These are phyloP conservation scores for Amanita molliuscula DNA, from an alignment of 768 basidiomycete genomes.

Conservation along the genomic window DNA sequence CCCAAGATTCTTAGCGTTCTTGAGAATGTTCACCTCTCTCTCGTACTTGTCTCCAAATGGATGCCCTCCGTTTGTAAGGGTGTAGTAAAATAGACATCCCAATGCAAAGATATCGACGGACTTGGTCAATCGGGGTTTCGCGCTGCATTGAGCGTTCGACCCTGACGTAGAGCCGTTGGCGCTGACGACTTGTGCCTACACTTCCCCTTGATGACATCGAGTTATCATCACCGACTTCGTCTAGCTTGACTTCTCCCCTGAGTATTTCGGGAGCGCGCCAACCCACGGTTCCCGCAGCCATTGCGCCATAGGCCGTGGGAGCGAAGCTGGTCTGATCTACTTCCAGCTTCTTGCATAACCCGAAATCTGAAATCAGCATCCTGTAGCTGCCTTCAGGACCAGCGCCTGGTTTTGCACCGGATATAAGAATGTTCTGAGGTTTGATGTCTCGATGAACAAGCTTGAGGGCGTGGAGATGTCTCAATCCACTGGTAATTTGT, in stretches of 20 bases:
- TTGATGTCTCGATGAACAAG: conserved; percentile 99
- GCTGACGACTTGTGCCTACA: conserved; percentile 36
- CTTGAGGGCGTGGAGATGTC: conserved; percentile 88
- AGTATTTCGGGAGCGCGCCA: conserved; percentile 98
- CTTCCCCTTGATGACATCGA: conserved; percentile 63
- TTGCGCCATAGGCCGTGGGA: conserved; percentile 82
- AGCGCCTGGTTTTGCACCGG: conserved; percentile 47
- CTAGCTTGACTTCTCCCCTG: conserved; percentile 86
- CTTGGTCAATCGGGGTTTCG: conserved; percentile 64
- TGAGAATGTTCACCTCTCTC: conserved; percentile 88
- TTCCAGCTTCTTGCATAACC: conserved; percentile 91
- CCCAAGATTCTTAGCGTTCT: conserved; percentile 61
- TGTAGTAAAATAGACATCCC: conserved; percentile 93
- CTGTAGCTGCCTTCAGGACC: conserved; percentile 35
- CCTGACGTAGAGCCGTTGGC: conserved; percentile 14
- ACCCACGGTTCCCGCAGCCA: conserved; percentile 89
- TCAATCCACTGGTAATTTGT: conserved; percentile 81
- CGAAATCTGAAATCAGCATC: conserved; percentile 96
- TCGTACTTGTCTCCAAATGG: conserved; percentile 93
- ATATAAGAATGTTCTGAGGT: conserved; percentile 93
- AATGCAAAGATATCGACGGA: conserved; percentile 95
- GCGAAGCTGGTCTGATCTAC: conserved; percentile 94
- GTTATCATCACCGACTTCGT: conserved; percentile 61
- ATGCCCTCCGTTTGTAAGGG: conserved; percentile 81
- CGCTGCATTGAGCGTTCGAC: conserved; percentile 26